A percentile compares a stretch with the other conserved stretches of the same genome.
Evolutionary conservation across 2,329 filamentous ascomycete species (phyloP).

Genomic region (Hypoxylon sp.): DNA sequence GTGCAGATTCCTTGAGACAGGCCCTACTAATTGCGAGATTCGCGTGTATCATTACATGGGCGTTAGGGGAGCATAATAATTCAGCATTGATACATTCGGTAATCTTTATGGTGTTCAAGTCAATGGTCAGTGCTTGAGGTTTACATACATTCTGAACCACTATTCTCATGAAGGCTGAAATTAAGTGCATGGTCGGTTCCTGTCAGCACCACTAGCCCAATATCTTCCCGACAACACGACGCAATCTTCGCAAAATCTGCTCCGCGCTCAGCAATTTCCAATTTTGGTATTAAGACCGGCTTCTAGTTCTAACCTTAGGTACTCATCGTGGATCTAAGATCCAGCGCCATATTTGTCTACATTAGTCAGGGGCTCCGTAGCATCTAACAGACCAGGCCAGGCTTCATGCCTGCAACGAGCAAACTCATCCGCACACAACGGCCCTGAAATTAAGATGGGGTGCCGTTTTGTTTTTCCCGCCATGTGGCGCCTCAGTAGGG

Average conservation of each 20-base stretch:
- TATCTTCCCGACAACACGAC: too few species aligned
- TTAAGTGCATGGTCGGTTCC: too few species aligned
- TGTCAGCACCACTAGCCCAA: too few species aligned
- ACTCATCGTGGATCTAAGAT: not conserved
- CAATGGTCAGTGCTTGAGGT: not conserved
- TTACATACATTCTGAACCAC: not conserved
- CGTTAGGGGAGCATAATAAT: not conserved
- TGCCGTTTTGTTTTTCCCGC: not conserved
- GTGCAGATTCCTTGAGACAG: conserved; percentile 10
- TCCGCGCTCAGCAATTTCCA: too few species aligned
- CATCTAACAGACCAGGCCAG: not conserved
- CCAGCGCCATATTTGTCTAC: too few species aligned
- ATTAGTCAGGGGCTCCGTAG: not conserved
- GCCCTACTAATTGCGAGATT: not conserved
- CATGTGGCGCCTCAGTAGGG: not conserved
- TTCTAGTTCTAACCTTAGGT: too few species aligned
- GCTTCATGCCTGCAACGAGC: not conserved
- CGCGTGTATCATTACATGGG: not conserved
- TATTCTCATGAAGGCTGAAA: not conserved
- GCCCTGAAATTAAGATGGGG: not conserved
- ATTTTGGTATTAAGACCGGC: not conserved
- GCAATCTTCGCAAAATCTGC: too few species aligned
- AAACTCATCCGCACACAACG: not conserved
- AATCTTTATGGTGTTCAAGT: not conserved
- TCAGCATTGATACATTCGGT: not conserved